These are phyloP conservation scores for Penicillium subrubescens DNA, from an alignment of 495 filamentous ascomycete species.

Conservation along the genomic window DNA sequence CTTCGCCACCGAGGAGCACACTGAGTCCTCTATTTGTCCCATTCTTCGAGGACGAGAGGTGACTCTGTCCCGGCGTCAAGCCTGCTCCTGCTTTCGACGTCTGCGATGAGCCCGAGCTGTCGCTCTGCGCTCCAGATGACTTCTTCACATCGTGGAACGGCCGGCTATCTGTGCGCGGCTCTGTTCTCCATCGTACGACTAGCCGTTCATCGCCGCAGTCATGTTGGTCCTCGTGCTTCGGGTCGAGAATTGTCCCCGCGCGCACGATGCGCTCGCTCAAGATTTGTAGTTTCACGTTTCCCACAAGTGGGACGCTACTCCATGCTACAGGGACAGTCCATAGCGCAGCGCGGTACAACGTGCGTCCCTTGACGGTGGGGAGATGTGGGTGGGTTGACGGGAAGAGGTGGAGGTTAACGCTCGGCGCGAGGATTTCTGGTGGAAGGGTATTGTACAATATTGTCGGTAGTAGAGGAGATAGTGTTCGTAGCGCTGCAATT, in stretches of 20 bases:
- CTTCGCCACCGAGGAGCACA: constrained; percentile 57
- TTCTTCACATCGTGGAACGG: constrained; percentile 19
- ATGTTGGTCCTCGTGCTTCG: constrained; percentile 26
- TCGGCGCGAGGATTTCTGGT: constrained; percentile 81
- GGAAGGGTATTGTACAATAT: constrained; percentile 82
- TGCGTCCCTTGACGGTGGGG: constrained; percentile 83
- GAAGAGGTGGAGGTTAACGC: constrained; percentile 92
- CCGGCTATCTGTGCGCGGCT: constrained; percentile 42
- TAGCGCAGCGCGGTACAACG: constrained; percentile 87
- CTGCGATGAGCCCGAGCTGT: background rate
- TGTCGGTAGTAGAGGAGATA: constrained; percentile 84
- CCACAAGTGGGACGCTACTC: constrained; percentile 86
- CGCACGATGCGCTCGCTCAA: constrained; percentile 83
- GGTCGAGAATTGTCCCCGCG: constrained; percentile 41
- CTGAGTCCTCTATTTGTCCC: constrained; percentile 44
- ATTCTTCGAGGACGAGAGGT: constrained; percentile 27
- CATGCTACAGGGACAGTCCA: constrained; percentile 96
- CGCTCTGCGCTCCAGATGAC: background rate
- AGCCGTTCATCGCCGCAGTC: constrained; percentile 70
- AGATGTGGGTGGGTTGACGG: constrained; percentile 95
- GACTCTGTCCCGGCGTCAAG: constrained; percentile 9
- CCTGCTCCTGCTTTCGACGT: background rate
- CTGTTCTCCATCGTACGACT: constrained; percentile 82
- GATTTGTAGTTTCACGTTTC: constrained; percentile 85
- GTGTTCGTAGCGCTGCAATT: constrained; percentile 73